Evolutionary conservation across 2,329 filamentous ascomycete species (phyloP).

Genomic region (Lachnellula occidentalis): DNA sequence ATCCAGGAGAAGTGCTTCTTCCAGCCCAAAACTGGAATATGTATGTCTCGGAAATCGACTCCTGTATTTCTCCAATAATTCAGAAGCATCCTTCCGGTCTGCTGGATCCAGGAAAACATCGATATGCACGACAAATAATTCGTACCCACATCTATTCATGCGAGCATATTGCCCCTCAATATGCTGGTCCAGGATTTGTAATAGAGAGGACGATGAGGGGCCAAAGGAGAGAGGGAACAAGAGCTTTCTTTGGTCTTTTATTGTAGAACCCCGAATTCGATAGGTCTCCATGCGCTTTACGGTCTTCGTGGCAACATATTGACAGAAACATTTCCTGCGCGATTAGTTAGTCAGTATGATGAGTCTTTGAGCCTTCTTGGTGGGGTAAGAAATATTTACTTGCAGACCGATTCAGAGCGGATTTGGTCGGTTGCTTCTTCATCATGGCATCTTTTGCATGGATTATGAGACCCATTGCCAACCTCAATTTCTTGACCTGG

Average conservation of each 20-base stretch:
- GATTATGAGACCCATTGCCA: not conserved
- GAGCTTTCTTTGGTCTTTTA: slow-evolving; percentile 42
- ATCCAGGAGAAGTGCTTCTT: slow-evolving; percentile 49
- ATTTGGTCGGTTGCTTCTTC: slow-evolving; percentile 27
- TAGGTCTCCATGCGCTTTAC: slow-evolving; percentile 72
- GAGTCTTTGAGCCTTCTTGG: slow-evolving; percentile 4
- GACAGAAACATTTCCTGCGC: slow-evolving; percentile 65
- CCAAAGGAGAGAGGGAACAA: slow-evolving; percentile 81
- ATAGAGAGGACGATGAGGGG: slow-evolving; percentile 69
- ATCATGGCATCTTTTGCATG: slow-evolving; percentile 29
- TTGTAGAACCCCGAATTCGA: slow-evolving; percentile 39
- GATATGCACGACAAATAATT: slow-evolving; percentile 54
- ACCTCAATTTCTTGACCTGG: not conserved
- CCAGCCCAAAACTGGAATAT: slow-evolving; percentile 60
- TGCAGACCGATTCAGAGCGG: slow-evolving; percentile 30
- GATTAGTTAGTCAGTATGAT: slow-evolving; percentile 10
- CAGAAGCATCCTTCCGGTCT: slow-evolving; percentile 24
- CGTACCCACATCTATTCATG: slow-evolving; percentile 61
- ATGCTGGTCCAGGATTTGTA: slow-evolving; percentile 70
- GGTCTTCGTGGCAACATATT: slow-evolving; percentile 73
- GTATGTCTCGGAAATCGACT: slow-evolving; percentile 59
- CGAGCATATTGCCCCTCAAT: slow-evolving; percentile 59
- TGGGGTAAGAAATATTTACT: slow-evolving; percentile 18
- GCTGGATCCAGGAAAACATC: slow-evolving; percentile 29
- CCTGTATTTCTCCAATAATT: slow-evolving; percentile 42